These are phyloP conservation scores for Cryptococcus sp. DNA, from an alignment of 1,284 basidiomycete genomes.

Conservation along the genomic window DNA sequence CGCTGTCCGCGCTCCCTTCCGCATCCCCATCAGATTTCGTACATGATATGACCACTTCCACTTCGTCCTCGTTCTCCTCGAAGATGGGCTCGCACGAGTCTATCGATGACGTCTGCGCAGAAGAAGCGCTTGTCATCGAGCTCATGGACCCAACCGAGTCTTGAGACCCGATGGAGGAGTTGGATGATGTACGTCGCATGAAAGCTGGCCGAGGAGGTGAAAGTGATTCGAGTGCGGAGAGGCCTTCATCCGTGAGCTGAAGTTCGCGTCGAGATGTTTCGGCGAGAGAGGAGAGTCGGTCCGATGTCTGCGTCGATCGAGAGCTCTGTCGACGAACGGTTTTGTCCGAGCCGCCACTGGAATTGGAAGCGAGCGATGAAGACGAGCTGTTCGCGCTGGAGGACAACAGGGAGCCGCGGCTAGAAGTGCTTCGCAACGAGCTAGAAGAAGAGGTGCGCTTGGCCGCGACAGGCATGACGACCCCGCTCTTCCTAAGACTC, in stretches of 20 bases:
- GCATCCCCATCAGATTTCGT: conserved; percentile 37
- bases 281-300: conserved; percentile 28
- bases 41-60: conserved; percentile 18
- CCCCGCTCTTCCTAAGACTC: conserved; percentile 29
- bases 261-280: conserved; percentile 30
- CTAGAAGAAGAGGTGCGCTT: conserved; percentile 15
- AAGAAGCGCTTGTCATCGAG: conserved; percentile 24
- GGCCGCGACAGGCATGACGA: conserved; percentile 40
- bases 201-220: conserved; percentile 36
- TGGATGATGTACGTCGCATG: conserved; percentile 20
- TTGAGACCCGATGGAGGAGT: conserved; percentile 21
- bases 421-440: conserved; percentile 9
- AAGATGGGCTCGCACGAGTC: conserved; percentile 23
- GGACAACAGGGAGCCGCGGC: conserved; percentile 9
- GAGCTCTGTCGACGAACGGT: neutral
- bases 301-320: conserved; percentile 14
- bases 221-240: conserved; percentile 22
- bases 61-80: conserved; percentile 18
- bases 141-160: conserved; percentile 20
- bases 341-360: neutral
- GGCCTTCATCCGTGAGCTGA: conserved; percentile 30
- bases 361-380: conserved; percentile 8
- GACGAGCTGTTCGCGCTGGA: conserved; percentile 5
- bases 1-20: conserved; percentile 26
- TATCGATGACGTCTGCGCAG: conserved; percentile 19